Evolutionary conservation across 805 yeast genomes (phyloP).

Genomic region (Maudiozyma saulgeensis): DNA sequence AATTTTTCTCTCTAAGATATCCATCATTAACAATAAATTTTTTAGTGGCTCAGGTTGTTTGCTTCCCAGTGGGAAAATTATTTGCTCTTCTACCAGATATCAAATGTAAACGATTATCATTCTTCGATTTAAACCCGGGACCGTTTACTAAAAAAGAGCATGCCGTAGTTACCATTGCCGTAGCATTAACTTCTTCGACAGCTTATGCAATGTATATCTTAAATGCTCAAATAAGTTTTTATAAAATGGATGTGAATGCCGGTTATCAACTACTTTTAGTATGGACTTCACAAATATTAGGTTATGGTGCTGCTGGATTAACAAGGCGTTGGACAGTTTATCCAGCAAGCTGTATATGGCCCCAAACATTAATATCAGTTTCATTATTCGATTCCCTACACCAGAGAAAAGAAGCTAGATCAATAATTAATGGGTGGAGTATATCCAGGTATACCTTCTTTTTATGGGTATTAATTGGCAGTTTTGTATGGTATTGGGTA

Average conservation of each 20-base stretch:
- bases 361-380: conserved; percentile 47
- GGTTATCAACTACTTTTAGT: conserved; percentile 44
- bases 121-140: conserved; percentile 41
- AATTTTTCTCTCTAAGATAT: conserved; percentile 44
- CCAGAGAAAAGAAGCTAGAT: conserved; percentile 31
- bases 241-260: conserved; percentile 34
- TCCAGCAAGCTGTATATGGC: conserved; percentile 58
- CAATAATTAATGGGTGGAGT: conserved; percentile 49
- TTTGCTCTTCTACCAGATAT: conserved; percentile 37
- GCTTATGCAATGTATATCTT: conserved; percentile 52
- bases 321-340: conserved; percentile 48
- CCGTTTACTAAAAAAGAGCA: conserved; percentile 46
- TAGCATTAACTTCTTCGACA: conserved; percentile 33
- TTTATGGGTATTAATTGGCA: conserved; percentile 30
- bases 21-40: conserved; percentile 43
- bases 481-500: conserved; percentile 50
- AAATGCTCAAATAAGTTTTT: conserved; percentile 40
- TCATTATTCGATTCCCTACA: conserved; percentile 48
- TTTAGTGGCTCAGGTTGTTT: conserved; percentile 44
- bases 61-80: conserved; percentile 43
- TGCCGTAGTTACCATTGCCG: conserved; percentile 40
- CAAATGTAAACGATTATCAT: conserved; percentile 23
- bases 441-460: conserved; percentile 44
- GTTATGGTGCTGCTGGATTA: conserved; percentile 58
- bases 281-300: conserved; percentile 52